Evolutionary conservation across 108 stramenopile genomes (phyloP), one percentile per base, ranked within the genome.

Genomic region (Nitzschia palea): DNA sequence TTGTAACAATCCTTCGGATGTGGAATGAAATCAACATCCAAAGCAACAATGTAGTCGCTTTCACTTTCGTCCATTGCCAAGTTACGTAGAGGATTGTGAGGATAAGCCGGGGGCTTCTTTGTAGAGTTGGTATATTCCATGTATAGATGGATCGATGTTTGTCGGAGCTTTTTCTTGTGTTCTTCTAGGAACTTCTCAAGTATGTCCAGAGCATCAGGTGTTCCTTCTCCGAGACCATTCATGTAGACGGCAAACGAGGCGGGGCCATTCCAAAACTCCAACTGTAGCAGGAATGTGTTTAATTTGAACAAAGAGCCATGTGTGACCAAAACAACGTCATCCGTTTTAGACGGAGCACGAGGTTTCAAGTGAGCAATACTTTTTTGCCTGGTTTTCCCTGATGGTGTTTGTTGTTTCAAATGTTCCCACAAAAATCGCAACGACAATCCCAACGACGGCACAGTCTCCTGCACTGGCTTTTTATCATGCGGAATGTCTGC

Each of bases 11-110:
- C 36, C 8, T 14, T 23, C 20, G 69, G 62, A 33, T 8, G n/a
- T 3, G 61, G 45, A 9, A 76, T 65, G 45, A 76, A 76, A 60
- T 76, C 74, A 9, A 70, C 74, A 57, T 76, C 74, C 42, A 76
- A 18, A 5, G 62, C 53, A 8, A 70, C n/a, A 47, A 76, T 48
- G 57, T 65, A 76, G 27, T 69, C 62, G 14, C 45, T 55, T 14
- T 54, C 74, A 6, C 23, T 25, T 1, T 25, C 18, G 15, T 58
- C 64, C 67, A 70, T 62, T 0, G 74, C 74, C 62, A 76, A 18
- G 26, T 76, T 76, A 3, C 74, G 67, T 15, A 76, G 44, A 3
- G 55, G 17, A 36, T 76, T 76, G 68, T 70, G 51, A 1, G 74
- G 74, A 47, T 76, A 76, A 3, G 32, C 23, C 17, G 51, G 28